A percentile compares a stretch with the other conserved stretches of the same genome.
Evolutionary conservation across 1,139 yeast species (phyloP).

Genomic region (Lodderomyces jiufengensis): DNA sequence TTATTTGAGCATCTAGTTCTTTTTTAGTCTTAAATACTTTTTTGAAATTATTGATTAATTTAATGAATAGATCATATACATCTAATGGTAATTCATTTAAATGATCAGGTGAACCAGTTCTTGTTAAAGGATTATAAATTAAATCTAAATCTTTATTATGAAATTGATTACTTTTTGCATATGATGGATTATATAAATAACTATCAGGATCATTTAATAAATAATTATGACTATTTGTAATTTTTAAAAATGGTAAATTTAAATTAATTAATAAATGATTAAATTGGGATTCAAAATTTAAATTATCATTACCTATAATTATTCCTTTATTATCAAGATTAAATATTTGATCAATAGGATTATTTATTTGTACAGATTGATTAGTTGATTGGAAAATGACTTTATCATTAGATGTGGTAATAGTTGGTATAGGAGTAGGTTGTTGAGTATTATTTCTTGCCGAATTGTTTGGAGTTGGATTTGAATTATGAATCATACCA

Average conservation of each 20-base stretch:
- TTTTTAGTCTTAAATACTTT: slow-evolving; percentile 39
- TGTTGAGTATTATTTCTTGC: slow-evolving; percentile 3
- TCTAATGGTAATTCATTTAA: slow-evolving; percentile 33
- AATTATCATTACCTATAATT: slow-evolving; percentile 47
- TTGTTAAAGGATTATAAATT: slow-evolving; percentile 44
- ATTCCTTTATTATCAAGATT: slow-evolving; percentile 44
- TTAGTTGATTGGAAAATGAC: slow-evolving; percentile 15
- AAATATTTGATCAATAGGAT: slow-evolving; percentile 49
- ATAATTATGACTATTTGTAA: slow-evolving; percentile 45
- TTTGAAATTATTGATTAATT: slow-evolving; percentile 45
- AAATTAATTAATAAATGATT: slow-evolving; percentile 45
- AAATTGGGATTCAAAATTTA: slow-evolving; percentile 48
- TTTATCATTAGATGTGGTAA: slow-evolving; percentile 14
- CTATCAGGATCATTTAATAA: slow-evolving; percentile 44
- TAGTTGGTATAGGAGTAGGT: slow-evolving; percentile 8
- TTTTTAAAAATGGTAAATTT: slow-evolving; percentile 44
- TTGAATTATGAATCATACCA: neutral
- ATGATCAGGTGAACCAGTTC: slow-evolving; percentile 12
- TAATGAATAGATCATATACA: slow-evolving; percentile 44
- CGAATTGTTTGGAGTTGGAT: neutral
- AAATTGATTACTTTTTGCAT: slow-evolving; percentile 35
- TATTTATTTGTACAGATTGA: slow-evolving; percentile 33
- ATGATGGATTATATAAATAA: slow-evolving; percentile 43
- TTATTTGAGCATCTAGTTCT: slow-evolving; percentile 51
- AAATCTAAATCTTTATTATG: slow-evolving; percentile 42